Evolutionary conservation across 345 rosid genomes (phyloP).

Genomic region (Eucalyptus coolabah): DNA sequence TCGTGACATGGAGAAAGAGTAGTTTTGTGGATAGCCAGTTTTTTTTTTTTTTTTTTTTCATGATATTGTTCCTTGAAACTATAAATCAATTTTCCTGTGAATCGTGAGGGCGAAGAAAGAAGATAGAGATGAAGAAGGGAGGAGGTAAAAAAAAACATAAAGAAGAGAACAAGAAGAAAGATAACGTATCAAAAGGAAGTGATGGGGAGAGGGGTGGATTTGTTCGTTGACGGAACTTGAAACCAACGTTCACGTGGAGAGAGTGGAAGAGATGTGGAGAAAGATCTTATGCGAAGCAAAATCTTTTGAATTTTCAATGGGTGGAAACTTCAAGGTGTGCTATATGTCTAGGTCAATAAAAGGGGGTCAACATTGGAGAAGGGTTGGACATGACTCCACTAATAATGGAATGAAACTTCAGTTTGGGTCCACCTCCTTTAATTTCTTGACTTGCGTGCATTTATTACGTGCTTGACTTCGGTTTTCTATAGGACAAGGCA

Average conservation of each 20-base stretch:
- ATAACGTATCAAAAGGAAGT: too few relatives aligned
- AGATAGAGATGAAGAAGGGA: not conserved
- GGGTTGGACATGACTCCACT: not conserved
- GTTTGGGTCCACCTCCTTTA: not conserved
- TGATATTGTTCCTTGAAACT: too few relatives aligned
- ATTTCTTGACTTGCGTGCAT: not conserved
- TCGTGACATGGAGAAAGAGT: not conserved
- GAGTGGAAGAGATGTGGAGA: not conserved
- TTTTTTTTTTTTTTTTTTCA: too few relatives aligned
- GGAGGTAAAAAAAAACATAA: not conserved
- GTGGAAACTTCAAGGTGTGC: too few relatives aligned
- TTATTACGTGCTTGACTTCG: too few relatives aligned
- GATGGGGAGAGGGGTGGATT: too few relatives aligned
- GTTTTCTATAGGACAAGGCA: too few relatives aligned
- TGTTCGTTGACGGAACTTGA: not conserved
- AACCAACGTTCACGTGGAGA: not conserved
- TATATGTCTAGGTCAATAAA: rapidly evolving
- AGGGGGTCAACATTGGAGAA: too few relatives aligned
- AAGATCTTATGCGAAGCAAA: too few relatives aligned
- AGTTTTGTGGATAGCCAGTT: too few relatives aligned
- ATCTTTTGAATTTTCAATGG: not conserved
- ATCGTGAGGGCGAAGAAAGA: not conserved
- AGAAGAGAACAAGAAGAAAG: not conserved
- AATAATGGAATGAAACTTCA: not conserved
- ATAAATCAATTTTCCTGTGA: too few relatives aligned